Evolutionary conservation across 805 yeast species (phyloP).

Genomic region (Barnettozyma botsteinii): DNA sequence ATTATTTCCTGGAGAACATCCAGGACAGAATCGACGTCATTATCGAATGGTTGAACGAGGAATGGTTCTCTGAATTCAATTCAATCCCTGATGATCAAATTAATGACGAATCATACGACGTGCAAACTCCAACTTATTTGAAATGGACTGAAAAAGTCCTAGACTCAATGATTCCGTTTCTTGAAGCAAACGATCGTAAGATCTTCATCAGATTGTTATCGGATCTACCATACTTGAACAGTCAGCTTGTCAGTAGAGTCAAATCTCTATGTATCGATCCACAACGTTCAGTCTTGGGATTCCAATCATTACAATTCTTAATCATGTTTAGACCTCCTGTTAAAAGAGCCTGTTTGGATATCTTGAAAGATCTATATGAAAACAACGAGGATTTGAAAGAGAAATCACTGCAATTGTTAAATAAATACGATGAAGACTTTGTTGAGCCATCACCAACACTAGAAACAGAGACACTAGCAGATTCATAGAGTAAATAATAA

Average conservation of each 20-base stretch:
- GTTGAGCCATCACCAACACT: neutral
- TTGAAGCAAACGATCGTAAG: slow-evolving; percentile 77
- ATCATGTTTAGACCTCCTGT: slow-evolving; percentile 91
- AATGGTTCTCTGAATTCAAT: slow-evolving; percentile 65
- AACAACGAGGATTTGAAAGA: slow-evolving; percentile 44
- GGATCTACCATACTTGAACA: slow-evolving; percentile 76
- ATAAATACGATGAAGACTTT: slow-evolving; percentile 34
- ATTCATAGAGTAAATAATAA: neutral
- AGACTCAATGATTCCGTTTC: slow-evolving; percentile 76
- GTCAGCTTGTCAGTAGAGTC: slow-evolving; percentile 55
- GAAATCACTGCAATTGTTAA: slow-evolving; percentile 40
- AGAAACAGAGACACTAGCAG: too few relatives aligned
- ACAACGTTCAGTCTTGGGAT: slow-evolving; percentile 70
- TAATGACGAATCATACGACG: slow-evolving; percentile 12
- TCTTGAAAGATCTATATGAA: slow-evolving; percentile 43
- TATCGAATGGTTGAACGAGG: slow-evolving; percentile 93
- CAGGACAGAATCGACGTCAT: slow-evolving; percentile 66
- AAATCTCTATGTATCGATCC: slow-evolving; percentile 82
- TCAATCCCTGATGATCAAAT: slow-evolving; percentile 21
- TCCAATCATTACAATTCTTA: slow-evolving; percentile 73
- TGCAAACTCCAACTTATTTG: slow-evolving; percentile 48
- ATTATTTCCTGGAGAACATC: slow-evolving; percentile 68
- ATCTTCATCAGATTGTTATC: slow-evolving; percentile 76
- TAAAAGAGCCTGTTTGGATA: slow-evolving; percentile 41
- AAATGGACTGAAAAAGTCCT: slow-evolving; percentile 66